Conservation (phyloP, 345 rosid genomes). For the Jatropha curcas region DNA sequence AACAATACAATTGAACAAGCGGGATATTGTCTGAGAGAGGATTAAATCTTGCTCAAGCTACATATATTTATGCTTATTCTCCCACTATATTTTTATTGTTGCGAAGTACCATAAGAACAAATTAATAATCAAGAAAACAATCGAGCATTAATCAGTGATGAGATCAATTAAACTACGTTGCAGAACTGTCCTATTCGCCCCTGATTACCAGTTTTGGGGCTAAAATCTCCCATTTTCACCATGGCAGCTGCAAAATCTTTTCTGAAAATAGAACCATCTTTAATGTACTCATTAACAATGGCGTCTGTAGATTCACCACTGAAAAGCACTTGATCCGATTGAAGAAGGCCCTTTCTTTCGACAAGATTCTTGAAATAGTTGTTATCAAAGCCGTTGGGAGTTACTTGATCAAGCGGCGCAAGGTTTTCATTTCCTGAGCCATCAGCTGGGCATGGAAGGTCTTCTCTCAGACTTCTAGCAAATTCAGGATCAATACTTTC, state of each 20-base stretch:
- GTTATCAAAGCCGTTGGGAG: constrained; percentile 1
- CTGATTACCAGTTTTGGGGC: not conserved
- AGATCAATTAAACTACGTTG: not conserved
- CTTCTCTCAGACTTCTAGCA: not conserved
- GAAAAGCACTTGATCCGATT: constrained; percentile 7
- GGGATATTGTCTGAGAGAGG: too few species aligned
- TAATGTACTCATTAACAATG: constrained; percentile 7
- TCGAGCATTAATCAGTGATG: too few species aligned
- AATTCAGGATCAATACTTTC: not conserved
- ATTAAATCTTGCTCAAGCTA: too few species aligned
- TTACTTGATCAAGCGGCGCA: not conserved
- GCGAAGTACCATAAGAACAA: too few species aligned
- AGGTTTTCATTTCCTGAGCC: constrained; percentile 4
- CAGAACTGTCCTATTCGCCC: constrained; percentile 3
- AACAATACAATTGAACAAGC: too few species aligned
- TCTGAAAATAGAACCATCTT: not conserved
- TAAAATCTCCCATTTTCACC: constrained; percentile 3
- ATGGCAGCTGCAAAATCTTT: constrained; percentile 6
- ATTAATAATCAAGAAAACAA: too few species aligned
- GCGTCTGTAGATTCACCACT: not conserved
- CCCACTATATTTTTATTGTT: too few species aligned
- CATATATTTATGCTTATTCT: too few species aligned
- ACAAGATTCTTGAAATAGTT: constrained; percentile 3
- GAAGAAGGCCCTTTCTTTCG: constrained; percentile 1
- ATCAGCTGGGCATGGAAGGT: constrained; percentile 9